Evolutionary conservation across 75 land plant genomes (phyloP), one percentile per base, ranked within the genome.

Genomic region (Adiantum capillusveneris): DNA sequence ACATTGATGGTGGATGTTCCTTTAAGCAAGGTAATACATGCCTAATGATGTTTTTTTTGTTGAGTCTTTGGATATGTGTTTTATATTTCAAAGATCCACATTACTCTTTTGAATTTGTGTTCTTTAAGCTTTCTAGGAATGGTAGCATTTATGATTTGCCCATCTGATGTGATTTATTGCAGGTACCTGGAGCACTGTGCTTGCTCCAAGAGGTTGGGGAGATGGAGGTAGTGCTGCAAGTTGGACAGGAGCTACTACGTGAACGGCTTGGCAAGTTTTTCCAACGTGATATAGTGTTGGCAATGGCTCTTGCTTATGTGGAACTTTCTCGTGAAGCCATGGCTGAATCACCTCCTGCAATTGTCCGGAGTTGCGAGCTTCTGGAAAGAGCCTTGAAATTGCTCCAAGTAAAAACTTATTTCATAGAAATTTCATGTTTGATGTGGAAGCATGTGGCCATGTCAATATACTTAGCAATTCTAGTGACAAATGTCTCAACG

Each of bases 131-230:
- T n/a, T n/a, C n/a, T n/a, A 53, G 13, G 11, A 53, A 21, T 25
- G 21, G 29, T 25, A 20, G 13, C 11, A 22, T 25, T 2, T 22
- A 19, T 22, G 21, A 5, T 12, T 6, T 25, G 11, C 18, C 26
- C 19, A 56, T 27, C 6, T 12, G 13, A 11, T 63, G 37, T 34
- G 37, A 3, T 34, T 34, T 5, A 34, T 68, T 44, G 36, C 68
- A 91, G 89, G 94, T 93, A 56, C 83, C 87, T 11, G 96, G 90
- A 39, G 96, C 90, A 5, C 65, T 93, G 41, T 89, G 87, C 56
- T 74, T 89, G 55, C 74, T 93, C 57, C 96, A 86, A 64, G 98
- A 94, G 64, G 81, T 83, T 0, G 87, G 91, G 9, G 84, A 93
- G 65, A 54, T 70, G 11, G 81, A 79, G 30, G 62, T 79, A 36